Evolutionary conservation across 306 rosid species (phyloP).

Genomic region (Crataegus laevigata): DNA sequence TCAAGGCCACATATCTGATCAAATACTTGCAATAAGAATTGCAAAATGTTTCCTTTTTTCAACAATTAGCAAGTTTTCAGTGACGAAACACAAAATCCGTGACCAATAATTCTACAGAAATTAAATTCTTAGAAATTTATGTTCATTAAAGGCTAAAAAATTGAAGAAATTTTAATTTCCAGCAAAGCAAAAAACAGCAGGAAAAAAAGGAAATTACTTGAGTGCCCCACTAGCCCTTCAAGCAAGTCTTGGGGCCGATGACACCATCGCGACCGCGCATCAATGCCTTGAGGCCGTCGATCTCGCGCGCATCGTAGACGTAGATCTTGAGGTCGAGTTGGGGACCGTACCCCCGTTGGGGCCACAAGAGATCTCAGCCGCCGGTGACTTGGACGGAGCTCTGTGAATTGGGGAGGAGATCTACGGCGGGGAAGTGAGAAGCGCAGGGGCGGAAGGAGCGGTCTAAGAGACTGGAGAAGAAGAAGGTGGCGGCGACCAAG

Average conservation of each 20-base stretch:
- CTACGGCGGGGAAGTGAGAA: conserved; percentile 1
- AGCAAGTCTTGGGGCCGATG: conserved; percentile 51
- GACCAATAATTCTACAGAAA: neutral
- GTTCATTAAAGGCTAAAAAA: neutral
- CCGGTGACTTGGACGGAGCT: conserved; percentile 6
- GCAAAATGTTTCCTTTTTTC: neutral
- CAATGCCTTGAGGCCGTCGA: conserved; percentile 57
- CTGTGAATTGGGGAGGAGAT: conserved; percentile 22
- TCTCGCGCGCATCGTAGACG: conserved; percentile 64
- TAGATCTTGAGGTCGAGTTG: conserved; percentile 64
- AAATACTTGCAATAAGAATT: neutral
- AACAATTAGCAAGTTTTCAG: neutral
- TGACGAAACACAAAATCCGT: neutral
- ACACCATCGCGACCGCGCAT: conserved; percentile 64
- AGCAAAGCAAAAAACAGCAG: neutral
- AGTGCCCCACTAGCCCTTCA: conserved; percentile 97
- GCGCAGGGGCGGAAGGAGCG: conserved; percentile 33
- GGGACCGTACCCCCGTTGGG: conserved; percentile 55
- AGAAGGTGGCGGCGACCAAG: conserved; percentile 53
- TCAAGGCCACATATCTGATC: neutral
- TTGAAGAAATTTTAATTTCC: neutral
- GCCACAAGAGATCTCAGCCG: conserved; percentile 44
- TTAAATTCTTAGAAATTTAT: neutral
- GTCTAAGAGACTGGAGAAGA: conserved; percentile 52
- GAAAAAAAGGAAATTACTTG: conserved; percentile 39